Evolutionary conservation across 345 rosid genomes (phyloP), one percentile per base, ranked within the genome.

Genomic region (Carallia brachiata): DNA sequence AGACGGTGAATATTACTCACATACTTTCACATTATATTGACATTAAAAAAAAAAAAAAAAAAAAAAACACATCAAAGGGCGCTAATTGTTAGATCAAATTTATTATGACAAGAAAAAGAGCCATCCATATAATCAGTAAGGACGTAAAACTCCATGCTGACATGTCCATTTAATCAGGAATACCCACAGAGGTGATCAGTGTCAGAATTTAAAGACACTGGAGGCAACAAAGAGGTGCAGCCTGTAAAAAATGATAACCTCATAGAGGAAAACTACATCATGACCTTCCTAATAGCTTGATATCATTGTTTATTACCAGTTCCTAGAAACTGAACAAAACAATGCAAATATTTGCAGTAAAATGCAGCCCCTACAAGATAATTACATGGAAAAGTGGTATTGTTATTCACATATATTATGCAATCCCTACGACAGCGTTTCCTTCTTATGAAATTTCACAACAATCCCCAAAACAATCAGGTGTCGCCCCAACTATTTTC

Each of bases 401-500:
- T 78, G 81, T 83, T 61, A 61, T 71, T 55, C 59, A 23, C 30
- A 53, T 75, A n/a, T 63, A 40, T 40, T 28, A 39, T 65, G 74
- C 73, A 65, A 40, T 63, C 66, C 66, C 27, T n/a, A 19, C 69
- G 68, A 60, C n/a, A 62, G 58, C 37, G 65, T 73, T 63, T 50
- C 32, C 63, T 62, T 66, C 40, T 53, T 59, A 28, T 0, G 16
- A 54, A 40, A 54, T 61, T 0, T 3, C 32, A 34, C 66, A 36
- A 53, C 16, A 13, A 2, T 66, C 65, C 62, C 60, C 27, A 60
- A 32, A 28, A 48, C 15, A 5, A 37, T 83, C 73, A 87, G 36
- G 77, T 58, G 77, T 87, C 91, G 18, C 98, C 91, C 96, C 98
- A 94, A 53, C 75, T 77, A 79, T 87, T 93, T 17, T 88, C 90